A percentile compares a stretch with the other conserved stretches of the same genome.
Conservation (phyloP, 2,329 filamentous ascomycete species). For the Pyricularia pennisetigena region DNA sequence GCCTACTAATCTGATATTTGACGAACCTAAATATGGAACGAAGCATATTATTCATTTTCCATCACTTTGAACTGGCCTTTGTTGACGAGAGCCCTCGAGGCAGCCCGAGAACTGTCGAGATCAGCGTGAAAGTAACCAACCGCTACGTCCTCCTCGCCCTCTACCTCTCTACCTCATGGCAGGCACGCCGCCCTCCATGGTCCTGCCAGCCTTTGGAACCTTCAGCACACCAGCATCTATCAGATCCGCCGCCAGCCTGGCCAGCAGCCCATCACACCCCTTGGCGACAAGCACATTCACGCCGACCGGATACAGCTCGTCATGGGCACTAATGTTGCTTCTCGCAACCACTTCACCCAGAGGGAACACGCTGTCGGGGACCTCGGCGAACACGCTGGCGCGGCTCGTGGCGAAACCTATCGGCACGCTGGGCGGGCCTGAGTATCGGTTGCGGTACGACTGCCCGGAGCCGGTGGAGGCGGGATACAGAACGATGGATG, state of each 20-base stretch:
- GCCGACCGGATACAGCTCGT: slow-evolving; percentile 44
- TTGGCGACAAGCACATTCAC: slow-evolving; percentile 47
- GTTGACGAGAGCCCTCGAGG: too few species aligned
- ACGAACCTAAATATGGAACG: not conserved
- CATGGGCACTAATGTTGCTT: slow-evolving; percentile 31
- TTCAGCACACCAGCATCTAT: slow-evolving; percentile 36
- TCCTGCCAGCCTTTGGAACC: slow-evolving; percentile 29
- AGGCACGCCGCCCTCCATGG: slow-evolving; percentile 13
- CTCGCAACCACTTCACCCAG: slow-evolving; percentile 26
- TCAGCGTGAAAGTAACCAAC: too few species aligned
- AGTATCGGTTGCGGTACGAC: slow-evolving; percentile 23
- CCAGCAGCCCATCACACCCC: slow-evolving; percentile 51
- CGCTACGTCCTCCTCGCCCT: not conserved
- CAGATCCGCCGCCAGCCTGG: slow-evolving; percentile 40
- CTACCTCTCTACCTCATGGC: not conserved
- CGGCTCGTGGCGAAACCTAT: slow-evolving; percentile 31
- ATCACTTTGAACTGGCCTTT: too few species aligned
- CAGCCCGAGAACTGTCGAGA: too few species aligned
- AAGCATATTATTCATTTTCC: too few species aligned
- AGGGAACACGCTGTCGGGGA: slow-evolving; percentile 30
- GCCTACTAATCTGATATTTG: too few species aligned
- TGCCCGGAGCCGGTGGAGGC: slow-evolving; percentile 15
- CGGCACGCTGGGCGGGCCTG: slow-evolving; percentile 30
- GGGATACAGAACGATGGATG: slow-evolving; percentile 37
- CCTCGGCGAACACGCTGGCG: slow-evolving; percentile 23